Evolutionary conservation across 164 flowering plant genomes (phyloP), one percentile per base, ranked within the genome.

Genomic region (Cinnamomum chago): DNA sequence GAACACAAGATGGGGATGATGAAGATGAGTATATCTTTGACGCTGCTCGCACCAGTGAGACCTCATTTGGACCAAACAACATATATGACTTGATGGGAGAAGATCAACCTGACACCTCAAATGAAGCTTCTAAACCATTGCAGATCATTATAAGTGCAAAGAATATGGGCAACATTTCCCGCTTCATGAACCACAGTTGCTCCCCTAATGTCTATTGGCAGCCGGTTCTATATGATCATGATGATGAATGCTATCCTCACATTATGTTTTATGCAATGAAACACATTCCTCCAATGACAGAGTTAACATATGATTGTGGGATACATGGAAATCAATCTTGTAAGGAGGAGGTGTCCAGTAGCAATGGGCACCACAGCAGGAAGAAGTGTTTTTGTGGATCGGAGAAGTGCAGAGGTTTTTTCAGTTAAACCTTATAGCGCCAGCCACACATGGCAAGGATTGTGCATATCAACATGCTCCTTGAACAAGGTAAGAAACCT

Each of bases 151-250:
- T 90, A 12, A 86, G 76, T 77, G 89, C 93, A 17, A 87, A 87
- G 62, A 77, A 79, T 50, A 58, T n/a, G 25, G 94, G 97, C 22
- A 92, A 92, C 79, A 86, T 92, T 6, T 86, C 90, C 70, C 93
- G 97, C 3, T 92, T 90, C 71, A 92, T 92, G 87, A 92, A 90
- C 76, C 94, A 90, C 68, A 89, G 97, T 72, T 92, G 94, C 77
- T 84, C 85, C 13, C 94, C 97, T 0, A 90, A 86, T 78, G 87
- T 87, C 15, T 84, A 85, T 73, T 89, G 93, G 93, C 92, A 84
- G 75, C 91, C 90, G 13, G 86, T 92, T 66, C 68, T 88, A 6
- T 75, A 79, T 70, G 87, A 84, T 58, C 79, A 83, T 35, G 76
- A 75, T 51, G 79, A 81, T 60, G 84, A 82, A 24, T 67, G 75